Evolutionary conservation across 208 protist genomes (phyloP).

Genomic region (Wallacemonas sp.): DNA sequence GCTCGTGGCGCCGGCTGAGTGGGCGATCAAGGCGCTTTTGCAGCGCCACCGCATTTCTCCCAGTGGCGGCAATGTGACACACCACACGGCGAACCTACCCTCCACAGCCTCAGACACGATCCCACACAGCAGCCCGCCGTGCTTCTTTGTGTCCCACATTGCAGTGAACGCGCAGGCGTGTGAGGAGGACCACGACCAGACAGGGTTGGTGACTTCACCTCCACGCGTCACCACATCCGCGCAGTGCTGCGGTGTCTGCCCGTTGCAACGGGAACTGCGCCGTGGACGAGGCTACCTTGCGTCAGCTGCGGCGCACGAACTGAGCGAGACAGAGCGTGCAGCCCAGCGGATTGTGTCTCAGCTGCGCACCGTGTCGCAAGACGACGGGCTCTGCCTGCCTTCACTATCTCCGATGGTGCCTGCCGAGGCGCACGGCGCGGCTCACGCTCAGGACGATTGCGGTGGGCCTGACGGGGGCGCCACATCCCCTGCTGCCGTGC

Average conservation of each 20-base stretch:
- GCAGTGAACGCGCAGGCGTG: too few relatives aligned
- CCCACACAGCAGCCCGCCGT: background rate
- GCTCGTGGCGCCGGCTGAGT: too few relatives aligned
- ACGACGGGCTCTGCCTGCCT: background rate
- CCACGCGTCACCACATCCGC: too few relatives aligned
- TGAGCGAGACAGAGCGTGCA: background rate
- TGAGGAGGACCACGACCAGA: too few relatives aligned
- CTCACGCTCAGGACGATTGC: too few relatives aligned
- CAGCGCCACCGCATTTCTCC: background rate
- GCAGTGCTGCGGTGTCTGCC: slow-evolving; percentile 13
- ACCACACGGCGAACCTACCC: too few relatives aligned
- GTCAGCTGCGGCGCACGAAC: too few relatives aligned
- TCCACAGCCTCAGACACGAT: too few relatives aligned
- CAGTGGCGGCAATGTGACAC: background rate
- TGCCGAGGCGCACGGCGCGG: background rate
- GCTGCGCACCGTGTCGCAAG: background rate
- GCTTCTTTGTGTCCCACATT: background rate
- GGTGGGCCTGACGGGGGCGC: too few relatives aligned
- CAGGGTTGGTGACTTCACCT: background rate
- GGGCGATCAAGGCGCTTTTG: slow-evolving; percentile 5
- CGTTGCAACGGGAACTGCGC: background rate
- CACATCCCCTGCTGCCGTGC: too few relatives aligned
- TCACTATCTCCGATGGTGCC: background rate
- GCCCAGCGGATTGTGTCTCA: background rate
- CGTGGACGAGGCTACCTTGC: background rate